These are phyloP conservation scores for Millerozyma acaciae DNA, from an alignment of 805 yeast genomes.

Conservation along the genomic window DNA sequence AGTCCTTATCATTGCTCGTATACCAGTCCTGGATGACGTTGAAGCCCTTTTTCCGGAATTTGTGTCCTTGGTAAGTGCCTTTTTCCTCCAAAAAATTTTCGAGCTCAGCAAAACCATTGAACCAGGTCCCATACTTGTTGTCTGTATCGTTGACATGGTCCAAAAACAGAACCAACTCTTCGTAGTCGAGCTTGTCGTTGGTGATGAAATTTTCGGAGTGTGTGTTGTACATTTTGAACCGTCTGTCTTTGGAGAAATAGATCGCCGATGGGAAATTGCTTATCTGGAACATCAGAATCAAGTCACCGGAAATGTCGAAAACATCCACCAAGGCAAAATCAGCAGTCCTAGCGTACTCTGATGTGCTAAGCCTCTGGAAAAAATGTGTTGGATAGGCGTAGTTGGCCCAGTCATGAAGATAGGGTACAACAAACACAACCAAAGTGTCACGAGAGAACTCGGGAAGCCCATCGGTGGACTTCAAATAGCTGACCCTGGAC, in stretches of 20 bases:
- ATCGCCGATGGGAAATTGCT: conserved; percentile 31
- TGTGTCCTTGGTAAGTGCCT: conserved; percentile 4
- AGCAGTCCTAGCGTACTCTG: conserved; percentile 7
- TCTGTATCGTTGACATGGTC: conserved; percentile 17
- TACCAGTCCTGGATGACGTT: conserved; percentile 8
- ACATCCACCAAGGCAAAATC: conserved; percentile 24
- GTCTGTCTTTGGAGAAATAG: conserved; percentile 23
- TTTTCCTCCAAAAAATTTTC: conserved; percentile 10
- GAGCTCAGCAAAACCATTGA: conserved; percentile 10
- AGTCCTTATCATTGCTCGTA: conserved; percentile 8
- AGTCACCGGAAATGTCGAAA: conserved; percentile 14
- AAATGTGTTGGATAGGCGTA: conserved; percentile 31
- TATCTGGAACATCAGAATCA: conserved; percentile 22
- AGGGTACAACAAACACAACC: conserved; percentile 22
- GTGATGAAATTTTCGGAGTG: conserved; percentile 15
- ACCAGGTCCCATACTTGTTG: conserved; percentile 17
- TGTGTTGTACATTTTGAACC: conserved; percentile 22
- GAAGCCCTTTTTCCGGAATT: conserved; percentile 10
- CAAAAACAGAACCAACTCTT: conserved; percentile 10
- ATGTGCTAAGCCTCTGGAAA: conserved; percentile 24
- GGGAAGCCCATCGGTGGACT: conserved; percentile 3
- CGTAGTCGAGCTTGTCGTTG: conserved; percentile 14
- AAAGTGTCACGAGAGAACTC: conserved; percentile 11
- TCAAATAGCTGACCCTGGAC: conserved; percentile 14
- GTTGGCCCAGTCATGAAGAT: conserved; percentile 28